Evolutionary conservation across 176 grass and related monocot genomes (phyloP).

Genomic region (Cenchrus americanus): DNA sequence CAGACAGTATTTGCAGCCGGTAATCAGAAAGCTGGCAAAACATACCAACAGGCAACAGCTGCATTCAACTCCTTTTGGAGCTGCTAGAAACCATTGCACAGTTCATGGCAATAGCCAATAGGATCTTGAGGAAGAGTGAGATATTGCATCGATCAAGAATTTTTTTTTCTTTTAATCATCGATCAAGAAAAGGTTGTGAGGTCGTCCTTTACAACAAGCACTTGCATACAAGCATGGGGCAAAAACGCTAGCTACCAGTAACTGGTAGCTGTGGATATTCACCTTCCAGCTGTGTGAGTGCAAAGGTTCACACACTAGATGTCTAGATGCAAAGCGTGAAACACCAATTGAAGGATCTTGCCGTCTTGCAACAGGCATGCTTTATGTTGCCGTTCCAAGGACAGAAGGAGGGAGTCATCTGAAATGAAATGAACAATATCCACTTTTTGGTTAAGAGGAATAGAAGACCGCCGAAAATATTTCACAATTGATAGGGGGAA

Average conservation of each 20-base stretch:
- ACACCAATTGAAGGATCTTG: background rate
- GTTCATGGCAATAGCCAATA: background rate
- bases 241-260: background rate
- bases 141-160: background rate
- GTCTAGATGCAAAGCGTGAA: background rate
- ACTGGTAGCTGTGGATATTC: background rate
- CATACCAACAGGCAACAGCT: background rate
- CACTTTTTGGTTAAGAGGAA: background rate
- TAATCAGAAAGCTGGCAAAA: background rate
- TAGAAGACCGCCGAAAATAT: background rate
- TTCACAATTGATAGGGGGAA: background rate
- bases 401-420: background rate
- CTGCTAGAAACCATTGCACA: background rate
- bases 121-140: background rate
- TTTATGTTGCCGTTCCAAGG: background rate
- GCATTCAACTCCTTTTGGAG: background rate
- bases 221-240: background rate
- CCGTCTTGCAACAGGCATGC: background rate
- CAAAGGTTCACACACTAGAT: background rate
- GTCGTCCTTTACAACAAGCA: background rate
- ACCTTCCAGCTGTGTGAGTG: background rate
- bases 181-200: background rate
- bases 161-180: no score
- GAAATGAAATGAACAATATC: background rate
- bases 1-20: background rate